Evolutionary conservation across 768 basidiomycete species (phyloP), one percentile per base, ranked within the genome.

Genomic region (Serendipita sp.): DNA sequence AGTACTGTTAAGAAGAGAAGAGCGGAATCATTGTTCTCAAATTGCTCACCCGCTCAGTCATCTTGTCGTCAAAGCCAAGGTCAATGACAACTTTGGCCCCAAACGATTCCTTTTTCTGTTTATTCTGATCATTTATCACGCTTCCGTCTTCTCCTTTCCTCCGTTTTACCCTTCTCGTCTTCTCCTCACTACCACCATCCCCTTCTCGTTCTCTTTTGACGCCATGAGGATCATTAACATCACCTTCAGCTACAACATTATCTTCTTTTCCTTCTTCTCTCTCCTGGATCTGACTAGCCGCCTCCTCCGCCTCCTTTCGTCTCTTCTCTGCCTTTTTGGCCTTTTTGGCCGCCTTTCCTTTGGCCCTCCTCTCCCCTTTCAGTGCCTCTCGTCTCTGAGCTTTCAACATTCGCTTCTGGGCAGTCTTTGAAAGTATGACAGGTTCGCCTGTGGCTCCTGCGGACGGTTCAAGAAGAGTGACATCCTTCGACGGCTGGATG

Each of bases 21-120:
- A 48, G 30, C 66, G 44, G 24, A 41, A 24, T 24, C 24, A 24
- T 24, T 24, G 24, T 24, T 24, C 1, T 24, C 24, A 24, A 60
- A 54, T 41, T 18, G 74, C 85, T 68, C 73, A 94, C 93, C 78
- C 93, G 91, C 67, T 95, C 92, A 65, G 78, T 84, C 95, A 98
- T 97, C 75, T 85, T 78, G 48, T 93, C 83, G 72, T 98, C 94
- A 73, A 96, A 97, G 7, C 86, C 91, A 16, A 97, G 78, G 76
- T 99, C 96, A 18, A 98, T 73, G 38, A 91, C 82, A 2, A 92
- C 79, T 66, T 79, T 80, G 24, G 87, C 89, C 3, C 81, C 79
- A 68, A 83, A 85, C 30, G 68, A 66, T 32, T 67, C 65, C 28
- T 68, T 60, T 54, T 75, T 68, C 38, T 64, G 71, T 66, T 41